Evolutionary conservation across 1,284 basidiomycete species (phyloP).

Genomic region (Meripilus lineatus): DNA sequence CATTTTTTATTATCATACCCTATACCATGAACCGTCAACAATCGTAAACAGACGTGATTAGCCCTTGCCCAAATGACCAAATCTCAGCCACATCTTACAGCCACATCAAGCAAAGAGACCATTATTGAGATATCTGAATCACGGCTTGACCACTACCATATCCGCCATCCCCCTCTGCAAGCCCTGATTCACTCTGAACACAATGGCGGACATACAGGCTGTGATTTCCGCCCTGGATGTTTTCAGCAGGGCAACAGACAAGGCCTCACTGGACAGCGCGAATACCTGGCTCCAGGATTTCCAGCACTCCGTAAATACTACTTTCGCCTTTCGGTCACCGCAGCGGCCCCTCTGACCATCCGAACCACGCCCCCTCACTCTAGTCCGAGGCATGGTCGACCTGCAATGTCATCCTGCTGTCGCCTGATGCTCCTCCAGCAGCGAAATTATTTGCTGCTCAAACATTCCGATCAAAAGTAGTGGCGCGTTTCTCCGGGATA

Average conservation of each 20-base stretch:
- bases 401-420: conserved; percentile 86
- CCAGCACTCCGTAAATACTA: conserved; percentile 89
- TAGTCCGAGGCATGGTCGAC: conserved; percentile 96
- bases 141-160: too few species aligned
- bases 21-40: conserved; percentile 28
- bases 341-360: conserved; percentile 56
- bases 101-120: too few species aligned
- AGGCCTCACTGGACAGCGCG: conserved; percentile 75
- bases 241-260: conserved; percentile 77
- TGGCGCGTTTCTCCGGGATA: neutral
- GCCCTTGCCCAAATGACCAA: too few species aligned
- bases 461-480: conserved; percentile 92
- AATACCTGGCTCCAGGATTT: conserved; percentile 94
- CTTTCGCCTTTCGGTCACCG: conserved; percentile 62
- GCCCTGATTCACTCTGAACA: too few species aligned
- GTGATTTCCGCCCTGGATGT: conserved; percentile 72
- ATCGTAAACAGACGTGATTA: conserved; percentile 14
- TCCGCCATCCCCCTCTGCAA: too few species aligned
- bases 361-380: conserved; percentile 33
- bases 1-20: conserved; percentile 32
- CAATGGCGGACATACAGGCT: conserved; percentile 65
- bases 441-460: conserved; percentile 95
- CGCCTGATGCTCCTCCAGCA: conserved; percentile 73
- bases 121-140: too few species aligned
- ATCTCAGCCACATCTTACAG: too few species aligned